phyloP scores from a whole-genome alignment of 225 moss, liverwort and hornwort genomes.

The Climacium dendroides region DNA sequence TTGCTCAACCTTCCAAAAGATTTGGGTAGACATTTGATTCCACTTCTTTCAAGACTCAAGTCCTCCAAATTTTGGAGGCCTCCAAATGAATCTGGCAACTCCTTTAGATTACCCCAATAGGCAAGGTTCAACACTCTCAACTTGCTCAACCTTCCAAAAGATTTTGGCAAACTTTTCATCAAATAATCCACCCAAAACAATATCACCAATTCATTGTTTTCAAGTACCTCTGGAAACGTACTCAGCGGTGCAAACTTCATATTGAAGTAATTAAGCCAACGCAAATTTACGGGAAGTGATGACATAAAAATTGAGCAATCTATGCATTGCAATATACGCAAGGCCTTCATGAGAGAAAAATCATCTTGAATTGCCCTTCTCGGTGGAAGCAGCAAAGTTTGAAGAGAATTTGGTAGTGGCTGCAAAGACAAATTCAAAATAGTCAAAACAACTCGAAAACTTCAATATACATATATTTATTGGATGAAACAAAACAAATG shows the following conservation, averaged over 20 bases:
- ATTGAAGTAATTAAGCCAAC: not conserved
- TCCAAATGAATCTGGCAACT: too few species aligned
- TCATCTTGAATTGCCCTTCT: accelerated
- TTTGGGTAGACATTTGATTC: too few species aligned
- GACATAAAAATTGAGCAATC: accelerated
- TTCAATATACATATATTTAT: accelerated
- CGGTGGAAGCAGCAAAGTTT: accelerated
- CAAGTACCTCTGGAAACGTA: accelerated
- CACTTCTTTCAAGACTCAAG: too few species aligned
- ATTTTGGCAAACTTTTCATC: not conserved
- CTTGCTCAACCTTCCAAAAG: not conserved
- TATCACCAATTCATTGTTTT: not conserved
- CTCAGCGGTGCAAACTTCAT: accelerated
- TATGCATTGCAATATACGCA: accelerated
- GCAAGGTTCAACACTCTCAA: too few species aligned
- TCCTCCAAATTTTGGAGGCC: too few species aligned
- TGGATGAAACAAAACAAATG: not conserved
- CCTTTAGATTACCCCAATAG: accelerated
- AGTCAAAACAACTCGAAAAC: not conserved
- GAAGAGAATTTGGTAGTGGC: not conserved
- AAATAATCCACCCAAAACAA: not conserved
- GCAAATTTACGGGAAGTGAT: not conserved
- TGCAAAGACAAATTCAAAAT: not conserved
- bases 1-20: too few species aligned
- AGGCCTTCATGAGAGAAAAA: not conserved